Percentiles rank a stretch among this genome's conserved stretches.
These are phyloP conservation scores for Fusarium goolgardi DNA, from an alignment of 2,329 filamentous ascomycete genomes.

Conservation along the genomic window DNA sequence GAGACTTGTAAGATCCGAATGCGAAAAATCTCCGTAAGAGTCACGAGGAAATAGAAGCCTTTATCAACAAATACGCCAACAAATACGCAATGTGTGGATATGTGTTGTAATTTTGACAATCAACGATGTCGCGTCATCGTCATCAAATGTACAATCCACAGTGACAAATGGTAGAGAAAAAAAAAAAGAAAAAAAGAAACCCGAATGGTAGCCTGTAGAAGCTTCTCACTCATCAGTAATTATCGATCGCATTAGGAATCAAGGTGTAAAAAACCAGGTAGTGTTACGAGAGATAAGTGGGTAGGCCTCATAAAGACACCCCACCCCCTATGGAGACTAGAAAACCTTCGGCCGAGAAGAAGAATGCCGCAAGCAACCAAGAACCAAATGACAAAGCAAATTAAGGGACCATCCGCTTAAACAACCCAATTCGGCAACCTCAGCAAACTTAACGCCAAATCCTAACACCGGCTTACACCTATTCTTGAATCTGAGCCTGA, in stretches of 20 bases:
- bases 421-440: conserved; percentile 22
- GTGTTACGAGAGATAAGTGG: conserved; percentile 13
- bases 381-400: conserved; percentile 38
- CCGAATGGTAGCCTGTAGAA: conserved; percentile 26
- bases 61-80: background rate
- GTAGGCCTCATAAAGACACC: conserved; percentile 8
- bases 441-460: background rate
- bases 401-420: conserved; percentile 34
- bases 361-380: background rate
- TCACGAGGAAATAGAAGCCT: conserved; percentile 21
- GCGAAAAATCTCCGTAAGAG: conserved; percentile 35
- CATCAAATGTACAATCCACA: background rate
- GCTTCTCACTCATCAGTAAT: conserved; percentile 36
- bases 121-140: background rate
- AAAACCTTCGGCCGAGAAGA: conserved; percentile 31
- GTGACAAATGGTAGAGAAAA: conserved; percentile 3
- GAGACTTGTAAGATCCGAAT: conserved; percentile 32
- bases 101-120: background rate
- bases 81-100: background rate
- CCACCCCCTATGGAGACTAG: conserved; percentile 10
- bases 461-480: conserved; percentile 18
- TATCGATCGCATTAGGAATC: conserved; percentile 40
- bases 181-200: background rate
- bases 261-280: conserved; percentile 23
- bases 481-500: conserved; percentile 1